Evolutionary conservation across 768 basidiomycete genomes (phyloP).

Genomic region (Mycena belliarum): DNA sequence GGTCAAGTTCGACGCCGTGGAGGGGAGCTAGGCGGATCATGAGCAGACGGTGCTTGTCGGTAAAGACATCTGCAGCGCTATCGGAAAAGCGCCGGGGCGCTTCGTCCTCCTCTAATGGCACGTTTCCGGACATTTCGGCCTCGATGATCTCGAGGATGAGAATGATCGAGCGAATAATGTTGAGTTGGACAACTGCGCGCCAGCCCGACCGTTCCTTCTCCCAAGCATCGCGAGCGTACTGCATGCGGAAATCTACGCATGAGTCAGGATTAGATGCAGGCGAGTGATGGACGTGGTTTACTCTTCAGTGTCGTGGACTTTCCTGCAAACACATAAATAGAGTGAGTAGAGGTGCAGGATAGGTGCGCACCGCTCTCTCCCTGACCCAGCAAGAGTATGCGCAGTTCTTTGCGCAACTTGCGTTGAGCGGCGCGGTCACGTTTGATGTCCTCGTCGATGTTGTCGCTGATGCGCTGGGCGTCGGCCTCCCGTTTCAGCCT

Average conservation of each 20-base stretch:
- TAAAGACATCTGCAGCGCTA: slow-evolving; percentile 33
- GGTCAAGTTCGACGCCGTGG: slow-evolving; percentile 58
- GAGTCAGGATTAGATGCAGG: neutral
- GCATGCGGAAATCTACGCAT: slow-evolving; percentile 67
- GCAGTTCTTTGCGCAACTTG: slow-evolving; percentile 50
- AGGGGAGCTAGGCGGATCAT: slow-evolving; percentile 66
- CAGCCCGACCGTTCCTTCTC: slow-evolving; percentile 69
- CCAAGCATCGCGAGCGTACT: slow-evolving; percentile 64
- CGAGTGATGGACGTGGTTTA: slow-evolving; percentile 21
- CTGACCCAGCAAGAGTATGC: slow-evolving; percentile 64
- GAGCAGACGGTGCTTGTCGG: slow-evolving; percentile 53
- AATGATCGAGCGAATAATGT: slow-evolving; percentile 72
- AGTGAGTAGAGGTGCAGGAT: neutral
- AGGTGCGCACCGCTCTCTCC: slow-evolving; percentile 59
- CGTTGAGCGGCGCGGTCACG: slow-evolving; percentile 44
- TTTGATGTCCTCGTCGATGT: slow-evolving; percentile 62
- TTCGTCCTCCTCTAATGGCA: slow-evolving; percentile 37
- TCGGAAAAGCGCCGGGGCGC: slow-evolving; percentile 23
- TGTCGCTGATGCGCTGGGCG: slow-evolving; percentile 51
- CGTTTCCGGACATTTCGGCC: slow-evolving; percentile 48
- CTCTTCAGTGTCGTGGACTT: slow-evolving; percentile 74
- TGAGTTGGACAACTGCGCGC: slow-evolving; percentile 78
- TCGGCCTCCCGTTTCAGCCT: slow-evolving; percentile 48
- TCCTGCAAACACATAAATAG: slow-evolving; percentile 37
- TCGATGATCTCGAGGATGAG: slow-evolving; percentile 63